Conservation (phyloP, 805 yeast genomes). For the Candida maesae region DNA sequence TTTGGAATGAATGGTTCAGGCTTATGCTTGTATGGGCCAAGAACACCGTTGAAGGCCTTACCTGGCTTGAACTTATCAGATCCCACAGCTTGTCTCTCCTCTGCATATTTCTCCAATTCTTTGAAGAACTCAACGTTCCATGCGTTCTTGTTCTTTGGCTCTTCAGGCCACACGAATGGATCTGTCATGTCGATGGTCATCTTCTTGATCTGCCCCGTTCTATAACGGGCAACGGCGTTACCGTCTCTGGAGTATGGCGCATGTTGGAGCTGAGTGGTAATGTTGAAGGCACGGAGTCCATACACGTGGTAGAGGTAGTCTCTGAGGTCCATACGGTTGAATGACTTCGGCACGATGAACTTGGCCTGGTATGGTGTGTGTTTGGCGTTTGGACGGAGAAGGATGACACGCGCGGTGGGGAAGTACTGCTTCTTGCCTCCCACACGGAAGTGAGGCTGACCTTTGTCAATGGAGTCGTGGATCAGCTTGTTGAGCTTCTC, state of each 20-base stretch:
- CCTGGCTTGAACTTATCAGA: slow-evolving; percentile 68
- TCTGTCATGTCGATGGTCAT: slow-evolving; percentile 96
- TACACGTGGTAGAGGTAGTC: slow-evolving; percentile 90
- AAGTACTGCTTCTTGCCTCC: slow-evolving; percentile 77
- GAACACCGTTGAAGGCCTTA: slow-evolving; percentile 66
- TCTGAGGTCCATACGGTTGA: slow-evolving; percentile 90
- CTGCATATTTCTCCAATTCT: slow-evolving; percentile 49
- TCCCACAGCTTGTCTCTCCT: slow-evolving; percentile 50
- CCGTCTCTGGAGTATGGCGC: slow-evolving; percentile 62
- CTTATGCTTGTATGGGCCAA: slow-evolving; percentile 55
- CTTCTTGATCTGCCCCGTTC: slow-evolving; percentile 81
- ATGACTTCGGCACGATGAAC: slow-evolving; percentile 88
- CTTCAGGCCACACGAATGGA: slow-evolving; percentile 94
- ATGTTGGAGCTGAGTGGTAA: slow-evolving; percentile 81
- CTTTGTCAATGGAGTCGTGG: slow-evolving; percentile 50
- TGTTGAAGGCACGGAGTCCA: slow-evolving; percentile 83
- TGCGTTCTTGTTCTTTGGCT: slow-evolving; percentile 39
- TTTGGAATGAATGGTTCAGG: slow-evolving; percentile 64
- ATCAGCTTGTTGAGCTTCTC: slow-evolving; percentile 24
- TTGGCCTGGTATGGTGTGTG: slow-evolving; percentile 97
- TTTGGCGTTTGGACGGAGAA: slow-evolving; percentile 89
- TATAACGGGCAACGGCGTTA: slow-evolving; percentile 60
- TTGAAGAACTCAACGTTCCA: slow-evolving; percentile 39
- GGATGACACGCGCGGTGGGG: slow-evolving; percentile 78
- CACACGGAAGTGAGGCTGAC: slow-evolving; percentile 73